These are phyloP conservation scores for Sideroxylon spinosum DNA, from an alignment of 179 eudicot species.

Conservation along the genomic window DNA sequence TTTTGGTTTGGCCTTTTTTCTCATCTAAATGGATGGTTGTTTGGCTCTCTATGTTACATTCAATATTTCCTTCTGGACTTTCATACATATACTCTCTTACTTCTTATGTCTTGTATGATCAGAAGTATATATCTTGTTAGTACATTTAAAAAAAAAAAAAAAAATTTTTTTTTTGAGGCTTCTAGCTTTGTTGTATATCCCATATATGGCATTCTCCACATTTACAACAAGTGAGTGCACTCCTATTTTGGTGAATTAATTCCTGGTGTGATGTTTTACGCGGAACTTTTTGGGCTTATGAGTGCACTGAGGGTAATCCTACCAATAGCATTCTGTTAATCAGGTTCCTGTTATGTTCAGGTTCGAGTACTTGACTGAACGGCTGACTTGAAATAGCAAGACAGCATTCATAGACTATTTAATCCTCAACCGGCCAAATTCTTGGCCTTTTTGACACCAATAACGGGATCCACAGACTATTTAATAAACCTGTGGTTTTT, in stretches of 20 bases:
- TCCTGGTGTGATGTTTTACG: too few species aligned
- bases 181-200: not conserved
- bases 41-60: not conserved
- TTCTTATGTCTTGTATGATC: too few species aligned
- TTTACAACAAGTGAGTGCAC: not conserved
- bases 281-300: not conserved
- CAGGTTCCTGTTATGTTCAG: not conserved
- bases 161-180: not conserved
- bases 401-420: too few species aligned
- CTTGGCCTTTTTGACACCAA: not conserved
- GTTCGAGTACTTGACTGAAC: not conserved
- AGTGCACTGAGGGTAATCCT: not conserved
- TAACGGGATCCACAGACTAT: too few species aligned
- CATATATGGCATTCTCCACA: not conserved
- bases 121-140: too few species aligned
- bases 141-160: too few species aligned
- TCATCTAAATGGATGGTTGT: not conserved
- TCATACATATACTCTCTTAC: too few species aligned
- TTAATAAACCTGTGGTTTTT: too few species aligned
- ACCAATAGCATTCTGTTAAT: not conserved
- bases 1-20: constrained; percentile 1
- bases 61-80: not conserved
- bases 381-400: too few species aligned
- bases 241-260: too few species aligned
- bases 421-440: not conserved